phyloP scores from a whole-genome alignment of 164 flowering plant species.

The Buxus sempervirens region DNA sequence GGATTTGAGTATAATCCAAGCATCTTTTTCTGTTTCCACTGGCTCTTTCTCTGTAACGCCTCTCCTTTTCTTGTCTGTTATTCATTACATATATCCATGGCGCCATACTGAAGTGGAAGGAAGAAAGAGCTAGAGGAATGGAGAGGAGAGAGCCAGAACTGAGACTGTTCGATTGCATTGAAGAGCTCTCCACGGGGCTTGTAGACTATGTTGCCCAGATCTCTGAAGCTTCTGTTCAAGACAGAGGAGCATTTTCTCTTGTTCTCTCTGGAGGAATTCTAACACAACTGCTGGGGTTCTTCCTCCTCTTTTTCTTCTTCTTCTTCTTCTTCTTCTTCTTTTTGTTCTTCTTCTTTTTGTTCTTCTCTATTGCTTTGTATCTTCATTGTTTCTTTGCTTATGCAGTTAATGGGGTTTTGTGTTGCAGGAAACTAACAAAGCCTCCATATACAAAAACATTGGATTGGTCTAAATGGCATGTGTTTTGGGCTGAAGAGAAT shows the following conservation, averaged over 20 bases:
- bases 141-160: constrained; percentile 12
- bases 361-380: background rate
- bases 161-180: constrained; percentile 24
- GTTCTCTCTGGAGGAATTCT: constrained; percentile 31
- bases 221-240: constrained; percentile 26
- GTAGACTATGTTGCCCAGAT: constrained; percentile 26
- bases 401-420: background rate
- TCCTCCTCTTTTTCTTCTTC: too few species aligned
- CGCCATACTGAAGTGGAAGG: too few species aligned
- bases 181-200: constrained; percentile 25
- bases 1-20: too few species aligned
- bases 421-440: constrained; percentile 29
- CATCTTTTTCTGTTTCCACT: too few species aligned
- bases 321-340: background rate
- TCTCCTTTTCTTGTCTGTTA: background rate
- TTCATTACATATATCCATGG: too few species aligned
- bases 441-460: constrained; percentile 26
- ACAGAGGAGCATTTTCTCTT: constrained; percentile 28
- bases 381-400: background rate
- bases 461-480: constrained; percentile 44
- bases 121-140: background rate
- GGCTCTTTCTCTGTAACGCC: too few species aligned
- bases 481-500: constrained; percentile 44
- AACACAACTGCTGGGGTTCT: constrained; percentile 18
- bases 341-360: background rate